Evolutionary conservation across 352 stramenopile genomes (phyloP), one percentile per base, ranked within the genome.

Genomic region (Pythium rishiriense): DNA sequence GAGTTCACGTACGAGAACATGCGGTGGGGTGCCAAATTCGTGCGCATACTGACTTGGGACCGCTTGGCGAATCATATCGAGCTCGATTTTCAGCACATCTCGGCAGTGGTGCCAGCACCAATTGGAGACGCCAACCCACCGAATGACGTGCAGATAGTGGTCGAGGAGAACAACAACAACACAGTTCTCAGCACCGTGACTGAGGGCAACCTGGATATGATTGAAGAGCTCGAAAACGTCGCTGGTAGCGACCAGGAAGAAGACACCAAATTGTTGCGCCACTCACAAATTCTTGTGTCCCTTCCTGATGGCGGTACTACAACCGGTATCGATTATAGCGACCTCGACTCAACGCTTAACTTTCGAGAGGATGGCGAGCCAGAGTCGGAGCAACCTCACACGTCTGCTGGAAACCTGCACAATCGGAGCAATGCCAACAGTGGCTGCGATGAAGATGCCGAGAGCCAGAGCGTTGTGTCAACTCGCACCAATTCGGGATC

Each of bases 71-170:
- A 74, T 25, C 64, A 67, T 22, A 63, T 83, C 25, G 65, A 71
- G n/a, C 45, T 88, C 8, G 77, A 87, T 51, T 76, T 87, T 29
- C 51, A 68, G 31, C 74, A 79, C 29, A 74, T 87, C 43, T 88
- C 79, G 4, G 19, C 43, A 0, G 66, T 74, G 1, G 31, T 71
- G 2, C 46, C 68, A 21, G 58, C 59, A 11, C 59, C 61, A 12
- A 68, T 72, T 4, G 31, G 64, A 11, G 21, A 42, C 4, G 7
- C 4, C 1, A 35, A 8, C 28, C 21, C 47, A 3, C 9, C 8
- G 15, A 37, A 14, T 9, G 39, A 52, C 39, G 0, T 58, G n/a
- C 24, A 54, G 17, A 52, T 42, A 3, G n/a, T 37, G 7, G 57
- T 48, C 15, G 31, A 39, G 11, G 25, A 25, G 28, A 25, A 22